phyloP scores from a whole-genome alignment of 768 basidiomycete species.

The Phylloporus arenicola region DNA sequence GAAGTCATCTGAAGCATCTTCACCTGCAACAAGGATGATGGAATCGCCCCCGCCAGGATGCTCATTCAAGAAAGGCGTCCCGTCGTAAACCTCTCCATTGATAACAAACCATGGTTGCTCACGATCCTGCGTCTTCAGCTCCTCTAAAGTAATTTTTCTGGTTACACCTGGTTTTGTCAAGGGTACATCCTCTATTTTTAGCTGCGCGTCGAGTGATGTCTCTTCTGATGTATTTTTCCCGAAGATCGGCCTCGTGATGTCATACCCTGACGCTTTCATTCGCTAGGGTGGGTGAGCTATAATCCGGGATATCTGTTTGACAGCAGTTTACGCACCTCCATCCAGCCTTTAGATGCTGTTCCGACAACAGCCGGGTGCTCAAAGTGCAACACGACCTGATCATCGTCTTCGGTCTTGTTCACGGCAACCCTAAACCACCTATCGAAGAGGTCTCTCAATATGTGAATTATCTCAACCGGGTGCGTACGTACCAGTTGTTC shows the following conservation, averaged over 20 bases:
- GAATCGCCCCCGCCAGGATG: constrained; percentile 58
- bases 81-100: constrained; percentile 52
- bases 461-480: not conserved
- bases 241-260: constrained; percentile 42
- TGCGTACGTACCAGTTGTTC: constrained; percentile 39
- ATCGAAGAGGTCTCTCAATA: not conserved
- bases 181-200: constrained; percentile 19
- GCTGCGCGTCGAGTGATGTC: not conserved
- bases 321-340: constrained; percentile 35
- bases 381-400: constrained; percentile 34
- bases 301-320: not conserved
- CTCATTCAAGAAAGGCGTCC: constrained; percentile 43
- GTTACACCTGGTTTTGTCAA: constrained; percentile 45
- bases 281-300: constrained; percentile 24
- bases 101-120: constrained; percentile 48
- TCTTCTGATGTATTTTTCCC: constrained; percentile 2
- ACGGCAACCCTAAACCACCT: constrained; percentile 58
- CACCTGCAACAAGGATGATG: constrained; percentile 50
- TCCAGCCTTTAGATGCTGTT: constrained; percentile 49
- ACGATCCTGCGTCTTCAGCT: constrained; percentile 36
- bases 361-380: constrained; percentile 58
- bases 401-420: constrained; percentile 29
- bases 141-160: constrained; percentile 40
- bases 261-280: constrained; percentile 40
- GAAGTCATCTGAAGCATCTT: constrained; percentile 62